These are phyloP conservation scores for Calonectria montana DNA, from an alignment of 2,329 filamentous ascomycete genomes.

Conservation along the genomic window DNA sequence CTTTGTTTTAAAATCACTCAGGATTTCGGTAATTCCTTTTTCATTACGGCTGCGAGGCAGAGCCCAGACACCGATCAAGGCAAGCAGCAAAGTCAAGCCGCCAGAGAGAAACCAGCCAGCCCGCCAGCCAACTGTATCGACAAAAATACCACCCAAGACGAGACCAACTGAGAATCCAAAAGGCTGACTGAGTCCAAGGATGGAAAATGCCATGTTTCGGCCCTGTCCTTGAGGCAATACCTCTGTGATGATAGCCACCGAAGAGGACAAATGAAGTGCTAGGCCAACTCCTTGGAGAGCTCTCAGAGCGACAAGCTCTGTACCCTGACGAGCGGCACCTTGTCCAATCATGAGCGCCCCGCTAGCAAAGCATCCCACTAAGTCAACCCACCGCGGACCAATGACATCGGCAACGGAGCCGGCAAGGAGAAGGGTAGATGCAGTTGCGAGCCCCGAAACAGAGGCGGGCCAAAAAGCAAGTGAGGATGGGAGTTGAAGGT, in stretches of 20 bases:
- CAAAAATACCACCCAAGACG: conserved; percentile 60
- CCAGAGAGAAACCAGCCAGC: conserved; percentile 57
- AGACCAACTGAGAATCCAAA: conserved; percentile 63
- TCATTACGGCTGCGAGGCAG: conserved; percentile 45
- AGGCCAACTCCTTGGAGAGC: conserved; percentile 54
- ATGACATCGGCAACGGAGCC: conserved; percentile 53
- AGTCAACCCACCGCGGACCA: conserved; percentile 47
- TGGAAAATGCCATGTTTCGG: conserved; percentile 56
- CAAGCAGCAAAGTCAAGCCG: conserved; percentile 49
- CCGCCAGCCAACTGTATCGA: conserved; percentile 60
- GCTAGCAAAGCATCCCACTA: conserved; percentile 47
- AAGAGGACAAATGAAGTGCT: conserved; percentile 50
- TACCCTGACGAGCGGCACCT: conserved; percentile 44
- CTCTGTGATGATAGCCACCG: conserved; percentile 49
- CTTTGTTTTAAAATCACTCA: conserved; percentile 45
- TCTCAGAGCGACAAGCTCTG: conserved; percentile 51
- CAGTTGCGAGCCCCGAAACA: conserved; percentile 49
- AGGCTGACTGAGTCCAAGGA: conserved; percentile 57
- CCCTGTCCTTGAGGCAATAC: conserved; percentile 45
- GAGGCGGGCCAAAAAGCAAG: conserved; percentile 56
- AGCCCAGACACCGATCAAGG: conserved; percentile 49
- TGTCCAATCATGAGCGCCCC: conserved; percentile 47
- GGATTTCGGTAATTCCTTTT: conserved; percentile 39
- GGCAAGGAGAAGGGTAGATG: conserved; percentile 51
- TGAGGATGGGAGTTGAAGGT: conserved; percentile 46